A percentile compares a stretch with the other conserved stretches of the same genome.
These are phyloP conservation scores for Cutaneotrichosporon sp. DNA, from an alignment of 1,284 basidiomycete genomes.

Conservation along the genomic window DNA sequence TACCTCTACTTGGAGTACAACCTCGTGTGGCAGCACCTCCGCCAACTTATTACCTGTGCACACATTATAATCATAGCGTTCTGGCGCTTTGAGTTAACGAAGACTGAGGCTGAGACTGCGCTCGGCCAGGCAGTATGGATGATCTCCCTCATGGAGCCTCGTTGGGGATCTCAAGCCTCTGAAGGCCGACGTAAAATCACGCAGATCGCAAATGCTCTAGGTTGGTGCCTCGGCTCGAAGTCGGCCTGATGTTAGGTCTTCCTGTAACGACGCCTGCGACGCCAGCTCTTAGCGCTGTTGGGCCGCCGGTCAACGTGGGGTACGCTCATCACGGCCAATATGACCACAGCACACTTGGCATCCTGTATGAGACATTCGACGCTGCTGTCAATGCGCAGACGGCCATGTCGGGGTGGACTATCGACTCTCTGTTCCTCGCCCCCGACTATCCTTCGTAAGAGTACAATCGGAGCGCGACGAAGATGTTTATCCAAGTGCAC, in stretches of 20 bases:
- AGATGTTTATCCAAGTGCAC: no score
- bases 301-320: neutral
- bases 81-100: constrained; percentile 19
- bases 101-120: constrained; percentile 17
- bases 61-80: constrained; percentile 21
- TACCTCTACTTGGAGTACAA: constrained; percentile 10
- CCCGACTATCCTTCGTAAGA: constrained; percentile 2
- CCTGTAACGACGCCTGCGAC: neutral
- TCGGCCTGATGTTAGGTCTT: constrained; percentile 1
- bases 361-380: constrained; percentile 15
- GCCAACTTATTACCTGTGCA: constrained; percentile 18
- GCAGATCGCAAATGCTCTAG: constrained; percentile 6
- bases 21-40: constrained; percentile 18
- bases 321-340: neutral
- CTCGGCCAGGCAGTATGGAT: constrained; percentile 17
- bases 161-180: constrained; percentile 11
- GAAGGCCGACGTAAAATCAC: constrained; percentile 12
- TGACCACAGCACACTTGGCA: constrained; percentile 6
- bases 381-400: constrained; percentile 1
- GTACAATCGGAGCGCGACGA: no score
- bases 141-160: constrained; percentile 14
- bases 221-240: neutral
- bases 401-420: constrained; percentile 6
- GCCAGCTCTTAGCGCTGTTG: neutral
- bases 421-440: constrained; percentile 11